Percentiles rank a stretch among this genome's conserved stretches.
Evolutionary conservation across 2,329 filamentous ascomycete species (phyloP).

Genomic region (Pochonia chlamydosporia): DNA sequence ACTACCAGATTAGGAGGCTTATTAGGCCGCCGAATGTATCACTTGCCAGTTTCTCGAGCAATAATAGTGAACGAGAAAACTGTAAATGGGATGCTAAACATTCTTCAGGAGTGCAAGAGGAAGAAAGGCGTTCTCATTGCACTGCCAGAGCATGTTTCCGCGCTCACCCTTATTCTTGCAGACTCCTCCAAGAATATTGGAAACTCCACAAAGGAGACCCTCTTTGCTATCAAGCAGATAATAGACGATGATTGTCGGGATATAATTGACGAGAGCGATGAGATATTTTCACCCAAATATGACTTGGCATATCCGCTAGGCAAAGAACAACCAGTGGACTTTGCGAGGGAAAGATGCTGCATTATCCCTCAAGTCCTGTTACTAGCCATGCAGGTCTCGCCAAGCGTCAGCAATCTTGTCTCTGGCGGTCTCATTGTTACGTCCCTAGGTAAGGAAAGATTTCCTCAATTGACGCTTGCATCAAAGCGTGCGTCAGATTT

Average conservation of each 20-base stretch:
- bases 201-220: constrained; percentile 13
- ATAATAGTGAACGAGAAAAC: neutral
- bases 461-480: neutral
- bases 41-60: neutral
- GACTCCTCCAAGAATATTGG: constrained; percentile 34
- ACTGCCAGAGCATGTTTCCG: constrained; percentile 57
- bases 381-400: neutral
- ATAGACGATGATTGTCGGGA: constrained; percentile 35
- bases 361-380: neutral
- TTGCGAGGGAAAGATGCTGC: neutral
- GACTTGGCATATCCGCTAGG: constrained; percentile 60
- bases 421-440: neutral
- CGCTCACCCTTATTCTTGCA: constrained; percentile 53
- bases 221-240: constrained; percentile 35
- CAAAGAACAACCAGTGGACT: constrained; percentile 38
- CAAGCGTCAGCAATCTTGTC: neutral
- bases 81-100: neutral
- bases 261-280: constrained; percentile 58
- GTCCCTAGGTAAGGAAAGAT: neutral
- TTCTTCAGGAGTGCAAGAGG: neutral
- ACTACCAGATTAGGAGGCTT: neutral
- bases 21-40: neutral
- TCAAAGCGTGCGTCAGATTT: neutral
- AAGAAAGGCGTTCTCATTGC: constrained; percentile 45
- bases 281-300: constrained; percentile 51